phyloP scores from a whole-genome alignment of 2,329 filamentous ascomycete genomes.

The Fusarium goolgardi region DNA sequence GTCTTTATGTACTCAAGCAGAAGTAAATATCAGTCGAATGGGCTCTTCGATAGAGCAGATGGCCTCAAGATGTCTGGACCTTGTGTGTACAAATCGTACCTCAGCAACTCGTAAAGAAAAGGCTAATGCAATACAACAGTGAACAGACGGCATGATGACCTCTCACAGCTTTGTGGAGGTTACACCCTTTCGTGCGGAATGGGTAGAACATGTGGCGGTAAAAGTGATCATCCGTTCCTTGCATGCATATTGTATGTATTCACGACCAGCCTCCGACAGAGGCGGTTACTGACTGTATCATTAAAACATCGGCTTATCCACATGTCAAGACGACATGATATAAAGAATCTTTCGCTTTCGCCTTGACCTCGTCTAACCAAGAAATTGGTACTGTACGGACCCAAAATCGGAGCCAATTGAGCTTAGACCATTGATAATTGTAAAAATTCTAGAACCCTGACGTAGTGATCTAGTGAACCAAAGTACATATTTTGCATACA shows the following conservation, averaged over 20 bases:
- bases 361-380: slow-evolving; percentile 15
- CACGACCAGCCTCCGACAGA: slow-evolving; percentile 13
- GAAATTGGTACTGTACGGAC: slow-evolving; percentile 16
- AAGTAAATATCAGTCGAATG: background rate
- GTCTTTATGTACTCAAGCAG: background rate
- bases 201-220: slow-evolving; percentile 14
- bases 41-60: background rate
- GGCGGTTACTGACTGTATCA: background rate
- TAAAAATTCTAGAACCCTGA: slow-evolving; percentile 45
- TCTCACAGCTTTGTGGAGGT: slow-evolving; percentile 22
- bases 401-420: slow-evolving; percentile 43
- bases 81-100: background rate
- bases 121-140: slow-evolving; percentile 21
- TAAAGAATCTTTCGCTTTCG: background rate
- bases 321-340: background rate
- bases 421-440: slow-evolving; percentile 47
- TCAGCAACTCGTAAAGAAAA: background rate
- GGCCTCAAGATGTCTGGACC: background rate
- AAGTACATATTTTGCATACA: slow-evolving; percentile 34
- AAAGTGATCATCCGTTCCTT: slow-evolving; percentile 30
- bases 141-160: slow-evolving; percentile 14
- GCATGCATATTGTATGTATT: slow-evolving; percentile 17
- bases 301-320: background rate
- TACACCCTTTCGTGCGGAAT: slow-evolving; percentile 14
- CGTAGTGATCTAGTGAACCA: slow-evolving; percentile 30